These are phyloP conservation scores for Dicorynia guianensis DNA, from an alignment of 306 rosid genomes.

Conservation along the genomic window DNA sequence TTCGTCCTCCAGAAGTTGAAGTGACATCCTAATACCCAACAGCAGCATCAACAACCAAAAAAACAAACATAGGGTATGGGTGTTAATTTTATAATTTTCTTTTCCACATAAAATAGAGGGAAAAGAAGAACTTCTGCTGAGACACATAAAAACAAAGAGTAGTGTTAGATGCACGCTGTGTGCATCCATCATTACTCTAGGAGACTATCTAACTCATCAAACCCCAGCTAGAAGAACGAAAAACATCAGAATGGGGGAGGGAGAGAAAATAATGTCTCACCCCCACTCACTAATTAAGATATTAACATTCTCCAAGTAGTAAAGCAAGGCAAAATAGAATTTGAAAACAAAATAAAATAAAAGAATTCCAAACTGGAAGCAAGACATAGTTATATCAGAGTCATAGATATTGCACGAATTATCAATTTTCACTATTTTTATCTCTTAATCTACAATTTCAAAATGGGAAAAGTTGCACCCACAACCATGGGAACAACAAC, in stretches of 20 bases:
- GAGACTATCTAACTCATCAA: no score
- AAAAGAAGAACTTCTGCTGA: background rate
- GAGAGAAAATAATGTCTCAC: no score
- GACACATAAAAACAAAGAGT: background rate
- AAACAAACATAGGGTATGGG: background rate
- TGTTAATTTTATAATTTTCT: background rate
- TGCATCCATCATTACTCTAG: no score
- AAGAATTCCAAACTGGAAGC: background rate
- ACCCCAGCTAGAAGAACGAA: no score
- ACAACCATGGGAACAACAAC: no score
- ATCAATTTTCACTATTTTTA: slow-evolving; percentile 2
- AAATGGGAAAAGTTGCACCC: no score
- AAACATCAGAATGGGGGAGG: no score
- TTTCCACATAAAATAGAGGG: slow-evolving; percentile 20
- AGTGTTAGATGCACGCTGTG: no score
- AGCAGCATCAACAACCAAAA: slow-evolving; percentile 30
- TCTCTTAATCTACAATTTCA: slow-evolving; percentile 24
- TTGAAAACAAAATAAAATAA: background rate
- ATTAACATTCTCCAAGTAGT: background rate
- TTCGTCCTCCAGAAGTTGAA: slow-evolving; percentile 58
- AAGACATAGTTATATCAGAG: background rate
- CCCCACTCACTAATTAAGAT: background rate
- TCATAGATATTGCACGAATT: background rate
- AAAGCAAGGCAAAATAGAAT: background rate
- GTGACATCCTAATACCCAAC: slow-evolving; percentile 64